Conservation (phyloP, 2,329 filamentous ascomycete genomes). For the Hysterium pulicare region DNA sequence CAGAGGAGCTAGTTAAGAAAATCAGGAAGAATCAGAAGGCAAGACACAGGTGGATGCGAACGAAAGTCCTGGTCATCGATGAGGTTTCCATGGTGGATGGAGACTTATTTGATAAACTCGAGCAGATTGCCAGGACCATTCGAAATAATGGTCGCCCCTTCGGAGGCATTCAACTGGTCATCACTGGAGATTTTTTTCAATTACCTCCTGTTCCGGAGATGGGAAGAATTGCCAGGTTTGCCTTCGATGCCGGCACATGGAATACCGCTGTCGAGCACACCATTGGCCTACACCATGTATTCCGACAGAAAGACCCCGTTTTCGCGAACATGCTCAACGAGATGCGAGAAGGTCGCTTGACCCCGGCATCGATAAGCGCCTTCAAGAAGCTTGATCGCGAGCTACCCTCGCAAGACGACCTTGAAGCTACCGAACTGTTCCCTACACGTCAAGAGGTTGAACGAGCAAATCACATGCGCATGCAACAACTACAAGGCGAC, state of each 20-base stretch:
- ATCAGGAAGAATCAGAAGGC: conserved; percentile 85
- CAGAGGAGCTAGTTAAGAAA: conserved; percentile 78
- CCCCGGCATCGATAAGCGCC: conserved; percentile 67
- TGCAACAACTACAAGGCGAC: conserved; percentile 68
- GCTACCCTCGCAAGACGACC: conserved; percentile 63
- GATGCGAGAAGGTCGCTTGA: conserved; percentile 86
- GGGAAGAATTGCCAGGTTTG: conserved; percentile 74
- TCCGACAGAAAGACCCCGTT: conserved; percentile 85
- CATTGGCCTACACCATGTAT: conserved; percentile 91
- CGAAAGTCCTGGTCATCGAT: conserved; percentile 84
- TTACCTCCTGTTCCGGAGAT: conserved; percentile 86
- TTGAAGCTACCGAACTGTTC: conserved; percentile 88
- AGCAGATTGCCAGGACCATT: conserved; percentile 77
- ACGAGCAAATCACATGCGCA: conserved; percentile 71
- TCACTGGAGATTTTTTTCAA: conserved; percentile 98
- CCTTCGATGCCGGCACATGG: conserved; percentile 92
- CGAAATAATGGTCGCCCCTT: conserved; percentile 90
- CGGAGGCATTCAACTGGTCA: conserved; percentile 91
- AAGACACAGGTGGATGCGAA: conserved; percentile 81
- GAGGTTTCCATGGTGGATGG: conserved; percentile 99
- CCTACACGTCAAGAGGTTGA: conserved; percentile 90
- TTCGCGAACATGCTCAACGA: conserved; percentile 97
- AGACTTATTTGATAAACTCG: conserved; percentile 93
- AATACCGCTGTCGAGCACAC: conserved; percentile 90
- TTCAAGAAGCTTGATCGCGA: conserved; percentile 73